Conservation (phyloP, 2,329 filamentous ascomycete species). For the Phyllosticta ampelicida region DNA sequence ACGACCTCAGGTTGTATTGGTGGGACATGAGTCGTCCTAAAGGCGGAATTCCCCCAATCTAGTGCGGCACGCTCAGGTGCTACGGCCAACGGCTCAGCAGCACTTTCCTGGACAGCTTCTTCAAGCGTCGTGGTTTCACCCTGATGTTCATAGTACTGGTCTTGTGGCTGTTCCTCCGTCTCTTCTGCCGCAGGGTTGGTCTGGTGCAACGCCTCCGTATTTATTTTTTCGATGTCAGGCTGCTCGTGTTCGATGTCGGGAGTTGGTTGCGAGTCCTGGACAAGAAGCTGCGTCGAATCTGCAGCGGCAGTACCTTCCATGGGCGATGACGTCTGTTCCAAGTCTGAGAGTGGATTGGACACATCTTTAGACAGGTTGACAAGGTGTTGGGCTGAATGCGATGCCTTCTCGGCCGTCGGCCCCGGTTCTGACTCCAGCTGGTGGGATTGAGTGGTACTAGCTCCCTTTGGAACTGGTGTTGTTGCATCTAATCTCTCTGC, state of each 20-base stretch:
- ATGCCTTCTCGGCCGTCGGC: neutral
- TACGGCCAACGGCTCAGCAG: conserved; percentile 30
- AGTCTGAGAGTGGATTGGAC: neutral
- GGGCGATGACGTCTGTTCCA: neutral
- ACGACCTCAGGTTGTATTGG: neutral
- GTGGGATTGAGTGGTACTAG: neutral
- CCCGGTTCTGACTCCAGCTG: neutral
- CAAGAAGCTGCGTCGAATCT: neutral
- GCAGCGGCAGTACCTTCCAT: neutral
- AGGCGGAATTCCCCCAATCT: conserved; percentile 12
- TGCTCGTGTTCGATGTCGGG: conserved; percentile 8
- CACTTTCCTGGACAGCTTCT: conserved; percentile 34
- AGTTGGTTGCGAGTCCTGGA: conserved; percentile 1
- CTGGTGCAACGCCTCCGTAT: conserved; percentile 11
- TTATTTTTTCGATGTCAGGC: conserved; percentile 10
- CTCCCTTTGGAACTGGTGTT: neutral
- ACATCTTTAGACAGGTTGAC: neutral
- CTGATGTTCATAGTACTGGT: conserved; percentile 37
- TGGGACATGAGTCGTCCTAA: neutral
- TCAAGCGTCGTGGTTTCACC: conserved; percentile 35
- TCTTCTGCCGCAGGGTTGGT: conserved; percentile 13
- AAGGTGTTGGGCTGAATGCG: neutral
- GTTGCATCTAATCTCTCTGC: neutral
- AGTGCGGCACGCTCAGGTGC: conserved; percentile 27
- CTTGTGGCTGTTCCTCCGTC: conserved; percentile 15